phyloP scores from a whole-genome alignment of 2,329 filamentous ascomycete genomes.

The Fusarium cyanostomum region DNA sequence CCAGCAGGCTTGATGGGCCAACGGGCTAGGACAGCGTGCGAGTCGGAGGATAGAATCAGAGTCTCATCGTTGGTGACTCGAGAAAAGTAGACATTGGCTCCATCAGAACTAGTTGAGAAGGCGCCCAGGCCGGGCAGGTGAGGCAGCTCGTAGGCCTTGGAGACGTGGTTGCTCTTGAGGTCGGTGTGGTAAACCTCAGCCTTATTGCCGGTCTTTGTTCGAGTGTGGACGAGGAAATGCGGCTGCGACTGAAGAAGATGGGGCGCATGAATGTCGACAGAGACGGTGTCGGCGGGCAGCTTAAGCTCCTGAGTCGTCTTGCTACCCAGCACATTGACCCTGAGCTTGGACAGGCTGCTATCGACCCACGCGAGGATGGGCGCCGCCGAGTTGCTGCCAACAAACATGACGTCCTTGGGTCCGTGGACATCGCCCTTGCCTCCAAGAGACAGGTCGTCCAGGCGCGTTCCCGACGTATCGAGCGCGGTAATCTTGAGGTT shows the following conservation, averaged over 20 bases:
- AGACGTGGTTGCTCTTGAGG: conserved; percentile 71
- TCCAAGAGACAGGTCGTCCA: conserved; percentile 75
- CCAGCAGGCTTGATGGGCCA: conserved; percentile 69
- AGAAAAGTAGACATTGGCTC: conserved; percentile 88
- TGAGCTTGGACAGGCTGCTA: conserved; percentile 67
- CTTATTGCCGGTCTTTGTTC: conserved; percentile 75
- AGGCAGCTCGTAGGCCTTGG: conserved; percentile 84
- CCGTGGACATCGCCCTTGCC: conserved; percentile 78
- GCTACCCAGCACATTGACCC: conserved; percentile 74
- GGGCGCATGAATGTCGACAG: conserved; percentile 77
- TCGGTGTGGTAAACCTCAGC: conserved; percentile 89
- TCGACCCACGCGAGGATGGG: conserved; percentile 82
- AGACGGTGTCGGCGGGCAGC: conserved; percentile 57
- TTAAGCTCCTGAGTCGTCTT: conserved; percentile 65
- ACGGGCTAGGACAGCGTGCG: conserved; percentile 77
- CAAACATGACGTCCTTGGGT: conserved; percentile 73
- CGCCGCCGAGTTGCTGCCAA: conserved; percentile 78
- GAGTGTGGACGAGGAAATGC: conserved; percentile 87
- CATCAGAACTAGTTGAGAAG: conserved; percentile 80
- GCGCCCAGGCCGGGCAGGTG: conserved; percentile 74
- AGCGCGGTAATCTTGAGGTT: conserved; percentile 80
- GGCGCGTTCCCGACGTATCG: conserved; percentile 77
- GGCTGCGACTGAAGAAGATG: conserved; percentile 75
- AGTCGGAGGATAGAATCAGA: conserved; percentile 77
- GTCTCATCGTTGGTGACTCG: conserved; percentile 80